A percentile compares a stretch with the other conserved stretches of the same genome.
phyloP scores from a whole-genome alignment of 75 land plant species.

The Cupressus sempervirens region DNA sequence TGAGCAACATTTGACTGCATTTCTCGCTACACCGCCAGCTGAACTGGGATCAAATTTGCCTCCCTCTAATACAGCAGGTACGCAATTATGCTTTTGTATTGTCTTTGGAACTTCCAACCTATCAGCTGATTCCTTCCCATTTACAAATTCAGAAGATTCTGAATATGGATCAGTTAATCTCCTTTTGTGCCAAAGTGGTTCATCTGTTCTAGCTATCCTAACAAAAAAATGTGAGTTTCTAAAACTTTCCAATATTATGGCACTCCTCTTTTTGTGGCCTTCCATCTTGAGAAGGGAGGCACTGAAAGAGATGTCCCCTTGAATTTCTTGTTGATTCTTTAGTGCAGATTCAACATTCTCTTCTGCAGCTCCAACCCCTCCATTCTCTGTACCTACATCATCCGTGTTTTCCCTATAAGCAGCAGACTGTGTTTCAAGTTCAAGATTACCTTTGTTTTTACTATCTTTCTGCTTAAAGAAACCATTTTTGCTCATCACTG shows the following conservation, averaged over 20 bases:
- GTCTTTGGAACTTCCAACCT: slow-evolving; percentile 14
- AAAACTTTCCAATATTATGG: slow-evolving; percentile 61
- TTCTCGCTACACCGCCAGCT: slow-evolving; percentile 88
- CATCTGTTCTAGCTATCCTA: slow-evolving; percentile 56
- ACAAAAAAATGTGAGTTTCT: slow-evolving; percentile 85
- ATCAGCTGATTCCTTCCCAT: slow-evolving; percentile 12
- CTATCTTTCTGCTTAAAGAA: slow-evolving; percentile 14
- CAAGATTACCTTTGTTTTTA: slow-evolving; percentile 16
- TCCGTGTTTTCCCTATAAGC: background rate
- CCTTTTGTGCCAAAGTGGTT: slow-evolving; percentile 57
- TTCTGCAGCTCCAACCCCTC: slow-evolving; percentile 15
- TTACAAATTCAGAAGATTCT: slow-evolving; percentile 14
- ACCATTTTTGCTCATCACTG: slow-evolving; percentile 65
- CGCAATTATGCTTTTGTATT: slow-evolving; percentile 11
- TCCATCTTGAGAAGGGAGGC: slow-evolving; percentile 59
- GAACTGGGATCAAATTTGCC: slow-evolving; percentile 70
- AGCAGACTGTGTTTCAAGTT: slow-evolving; percentile 2
- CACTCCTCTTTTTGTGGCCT: slow-evolving; percentile 64
- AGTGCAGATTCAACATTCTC: slow-evolving; percentile 23
- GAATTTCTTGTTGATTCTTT: slow-evolving; percentile 1
- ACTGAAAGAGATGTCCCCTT: slow-evolving; percentile 37
- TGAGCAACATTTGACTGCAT: slow-evolving; percentile 60
- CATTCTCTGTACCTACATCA: slow-evolving; percentile 5
- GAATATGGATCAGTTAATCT: slow-evolving; percentile 10
- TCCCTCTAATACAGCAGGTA: slow-evolving; percentile 67